Conservation (phyloP, 1,139 yeast genomes). For the Yamadazyma oceani region DNA sequence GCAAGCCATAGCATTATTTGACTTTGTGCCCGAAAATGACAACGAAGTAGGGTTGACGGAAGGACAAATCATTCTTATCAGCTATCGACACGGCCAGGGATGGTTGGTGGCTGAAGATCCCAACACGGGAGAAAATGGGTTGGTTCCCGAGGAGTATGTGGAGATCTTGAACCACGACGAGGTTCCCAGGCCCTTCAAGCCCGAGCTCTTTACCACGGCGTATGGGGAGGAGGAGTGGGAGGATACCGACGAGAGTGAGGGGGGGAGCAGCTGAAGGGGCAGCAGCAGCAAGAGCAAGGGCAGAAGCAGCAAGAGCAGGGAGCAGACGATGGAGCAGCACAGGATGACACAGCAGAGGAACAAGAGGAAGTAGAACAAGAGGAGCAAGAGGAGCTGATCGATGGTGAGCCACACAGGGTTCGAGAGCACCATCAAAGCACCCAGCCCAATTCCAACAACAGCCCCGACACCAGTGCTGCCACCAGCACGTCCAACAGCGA, state of each 20-base stretch:
- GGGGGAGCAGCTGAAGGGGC: no score
- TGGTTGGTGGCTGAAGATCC: slow-evolving; percentile 96
- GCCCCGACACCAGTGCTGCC: no score
- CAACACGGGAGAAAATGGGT: slow-evolving; percentile 76
- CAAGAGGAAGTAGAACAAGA: no score
- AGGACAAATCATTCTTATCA: slow-evolving; percentile 84
- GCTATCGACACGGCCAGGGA: slow-evolving; percentile 95
- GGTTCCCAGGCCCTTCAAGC: slow-evolving; percentile 49
- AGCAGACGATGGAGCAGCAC: no score
- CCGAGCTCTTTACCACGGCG: slow-evolving; percentile 35
- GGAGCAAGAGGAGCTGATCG: no score
- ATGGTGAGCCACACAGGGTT: no score
- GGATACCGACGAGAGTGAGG: slow-evolving; percentile 5
- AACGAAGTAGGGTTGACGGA: slow-evolving; percentile 79
- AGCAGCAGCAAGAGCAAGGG: no score
- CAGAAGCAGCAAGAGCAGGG: no score
- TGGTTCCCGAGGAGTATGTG: slow-evolving; percentile 95
- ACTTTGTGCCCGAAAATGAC: slow-evolving; percentile 89
- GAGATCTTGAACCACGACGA: slow-evolving; percentile 47
- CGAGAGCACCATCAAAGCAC: no score
- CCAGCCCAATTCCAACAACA: no score
- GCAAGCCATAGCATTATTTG: slow-evolving; percentile 82
- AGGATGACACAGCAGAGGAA: no score
- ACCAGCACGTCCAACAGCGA: no score
- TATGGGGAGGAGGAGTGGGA: slow-evolving; percentile 27